Conservation (phyloP, 352 stramenopile genomes). For the Globisporangium cylindrosporum region DNA sequence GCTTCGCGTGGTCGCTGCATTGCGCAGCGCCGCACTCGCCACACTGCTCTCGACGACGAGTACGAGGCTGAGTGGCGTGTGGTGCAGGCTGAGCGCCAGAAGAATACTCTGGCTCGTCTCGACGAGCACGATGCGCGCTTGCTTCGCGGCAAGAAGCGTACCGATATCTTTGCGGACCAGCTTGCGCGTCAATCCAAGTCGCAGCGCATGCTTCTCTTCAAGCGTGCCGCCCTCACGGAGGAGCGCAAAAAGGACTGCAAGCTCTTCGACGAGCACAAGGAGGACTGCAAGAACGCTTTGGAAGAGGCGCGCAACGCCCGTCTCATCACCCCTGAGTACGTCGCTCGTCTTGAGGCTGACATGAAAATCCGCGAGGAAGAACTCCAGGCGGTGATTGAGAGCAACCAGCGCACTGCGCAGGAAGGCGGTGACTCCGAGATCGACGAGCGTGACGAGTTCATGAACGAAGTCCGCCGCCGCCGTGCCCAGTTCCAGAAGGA, state of each 20-base stretch:
- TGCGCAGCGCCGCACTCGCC: constrained; percentile 66
- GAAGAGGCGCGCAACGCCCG: constrained; percentile 68
- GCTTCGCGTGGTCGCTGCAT: constrained; percentile 63
- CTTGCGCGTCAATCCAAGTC: constrained; percentile 77
- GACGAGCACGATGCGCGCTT: constrained; percentile 69
- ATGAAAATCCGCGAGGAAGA: constrained; percentile 82
- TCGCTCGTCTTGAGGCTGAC: constrained; percentile 77
- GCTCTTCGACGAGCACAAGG: constrained; percentile 82
- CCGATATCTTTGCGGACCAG: constrained; percentile 80
- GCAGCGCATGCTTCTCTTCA: constrained; percentile 85
- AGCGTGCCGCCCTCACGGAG: constrained; percentile 81
- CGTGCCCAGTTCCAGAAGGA: constrained; percentile 84
- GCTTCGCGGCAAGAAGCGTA: constrained; percentile 78
- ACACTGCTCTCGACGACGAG: constrained; percentile 75
- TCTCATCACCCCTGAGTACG: constrained; percentile 82
- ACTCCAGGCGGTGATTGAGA: constrained; percentile 71
- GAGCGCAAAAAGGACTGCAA: constrained; percentile 78
- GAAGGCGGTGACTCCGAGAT: constrained; percentile 71
- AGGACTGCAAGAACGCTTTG: constrained; percentile 76
- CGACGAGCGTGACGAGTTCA: constrained; percentile 85
- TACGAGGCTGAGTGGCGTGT: constrained; percentile 86
- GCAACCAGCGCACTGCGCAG: constrained; percentile 80
- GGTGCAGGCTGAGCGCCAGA: constrained; percentile 58
- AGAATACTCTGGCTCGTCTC: constrained; percentile 60
- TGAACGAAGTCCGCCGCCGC: constrained; percentile 82